Percentiles rank a stretch among this genome's conserved stretches.
Conservation (phyloP, 2,329 filamentous ascomycete species). For the Sporothrix humicola region DNA sequence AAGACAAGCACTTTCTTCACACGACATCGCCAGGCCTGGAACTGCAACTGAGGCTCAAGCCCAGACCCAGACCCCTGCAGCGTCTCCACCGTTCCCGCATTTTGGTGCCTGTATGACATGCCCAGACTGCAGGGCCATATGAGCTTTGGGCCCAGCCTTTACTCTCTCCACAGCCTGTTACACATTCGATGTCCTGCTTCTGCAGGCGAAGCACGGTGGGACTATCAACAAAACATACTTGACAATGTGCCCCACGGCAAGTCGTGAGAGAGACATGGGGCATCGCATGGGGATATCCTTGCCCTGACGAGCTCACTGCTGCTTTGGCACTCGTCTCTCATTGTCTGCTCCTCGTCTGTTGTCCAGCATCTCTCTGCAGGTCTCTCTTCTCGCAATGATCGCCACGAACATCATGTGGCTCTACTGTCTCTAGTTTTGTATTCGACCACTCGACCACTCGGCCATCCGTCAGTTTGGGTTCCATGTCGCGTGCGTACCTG, state of each 20-base stretch:
- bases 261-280: not conserved
- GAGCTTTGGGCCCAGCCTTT: not conserved
- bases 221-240: not conserved
- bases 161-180: slow-evolving; percentile 17
- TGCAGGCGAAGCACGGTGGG: not conserved
- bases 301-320: not conserved
- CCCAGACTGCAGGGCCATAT: not conserved
- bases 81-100: slow-evolving; percentile 19
- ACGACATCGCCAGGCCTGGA: slow-evolving; percentile 16
- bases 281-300: not conserved
- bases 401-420: slow-evolving; percentile 14
- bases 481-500: not conserved
- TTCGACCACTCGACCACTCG: too few species aligned
- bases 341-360: not conserved
- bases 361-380: not conserved
- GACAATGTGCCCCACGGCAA: not conserved
- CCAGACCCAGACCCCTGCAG: slow-evolving; percentile 18
- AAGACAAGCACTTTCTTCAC: not conserved
- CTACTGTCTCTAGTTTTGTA: not conserved
- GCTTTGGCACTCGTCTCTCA: not conserved
- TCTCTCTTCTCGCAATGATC: not conserved
- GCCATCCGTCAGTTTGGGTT: not conserved
- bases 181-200: not conserved
- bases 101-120: slow-evolving; percentile 4
- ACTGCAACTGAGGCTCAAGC: slow-evolving; percentile 2